Conservation (phyloP, 805 yeast species). For the Monosporozyma servazzii region DNA sequence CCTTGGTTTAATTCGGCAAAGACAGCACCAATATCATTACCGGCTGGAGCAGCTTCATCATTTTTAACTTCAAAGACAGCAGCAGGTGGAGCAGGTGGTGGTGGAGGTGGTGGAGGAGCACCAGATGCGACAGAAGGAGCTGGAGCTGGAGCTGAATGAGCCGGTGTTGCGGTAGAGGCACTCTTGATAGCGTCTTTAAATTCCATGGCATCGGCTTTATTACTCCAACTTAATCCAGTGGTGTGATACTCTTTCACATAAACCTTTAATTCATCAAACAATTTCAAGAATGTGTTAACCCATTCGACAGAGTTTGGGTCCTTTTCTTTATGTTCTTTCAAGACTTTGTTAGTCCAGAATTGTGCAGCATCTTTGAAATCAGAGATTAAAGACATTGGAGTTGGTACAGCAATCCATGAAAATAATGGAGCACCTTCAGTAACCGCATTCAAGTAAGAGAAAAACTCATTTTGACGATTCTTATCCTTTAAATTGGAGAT, state of each 20-base stretch:
- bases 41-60: conserved; percentile 17
- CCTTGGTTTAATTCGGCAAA: conserved; percentile 89
- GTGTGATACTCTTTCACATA: conserved; percentile 73
- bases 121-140: conserved; percentile 31
- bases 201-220: conserved; percentile 40
- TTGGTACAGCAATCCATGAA: conserved; percentile 78
- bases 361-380: conserved; percentile 87
- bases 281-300: conserved; percentile 57
- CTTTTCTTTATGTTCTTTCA: conserved; percentile 72
- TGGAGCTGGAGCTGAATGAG: conserved; percentile 12
- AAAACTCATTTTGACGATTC: conserved; percentile 56
- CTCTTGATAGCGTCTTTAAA: conserved; percentile 32
- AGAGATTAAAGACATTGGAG: conserved; percentile 67
- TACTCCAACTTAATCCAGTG: conserved; percentile 78
- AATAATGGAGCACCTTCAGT: conserved; percentile 84
- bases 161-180: conserved; percentile 15
- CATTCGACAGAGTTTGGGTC: conserved; percentile 67
- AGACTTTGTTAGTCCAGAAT: conserved; percentile 86
- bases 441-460: conserved; percentile 69
- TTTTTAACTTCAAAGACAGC: conserved; percentile 43
- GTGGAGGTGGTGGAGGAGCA: conserved; percentile 64
- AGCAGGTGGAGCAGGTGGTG: conserved; percentile 88
- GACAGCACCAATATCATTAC: conserved; percentile 72
- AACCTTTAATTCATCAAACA: conserved; percentile 60
- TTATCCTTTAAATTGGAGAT: conserved; percentile 62